These are phyloP conservation scores for Periconia sp. DNA, from an alignment of 2,329 filamentous ascomycete species.

Conservation along the genomic window DNA sequence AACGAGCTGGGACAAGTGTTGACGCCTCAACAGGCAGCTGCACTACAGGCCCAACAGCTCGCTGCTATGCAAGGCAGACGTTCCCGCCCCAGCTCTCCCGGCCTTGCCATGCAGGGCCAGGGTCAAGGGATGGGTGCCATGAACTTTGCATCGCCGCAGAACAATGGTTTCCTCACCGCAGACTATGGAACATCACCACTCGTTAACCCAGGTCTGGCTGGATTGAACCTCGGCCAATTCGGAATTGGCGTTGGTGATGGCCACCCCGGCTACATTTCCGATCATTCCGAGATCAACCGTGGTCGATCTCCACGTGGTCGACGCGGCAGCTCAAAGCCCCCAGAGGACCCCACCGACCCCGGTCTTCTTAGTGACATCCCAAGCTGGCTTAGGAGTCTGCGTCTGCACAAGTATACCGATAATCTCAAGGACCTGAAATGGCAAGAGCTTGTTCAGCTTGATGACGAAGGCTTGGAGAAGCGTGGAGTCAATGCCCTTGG, in stretches of 20 bases:
- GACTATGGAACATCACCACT: conserved; percentile 78
- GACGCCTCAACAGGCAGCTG: conserved; percentile 62
- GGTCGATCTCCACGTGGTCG: conserved; percentile 91
- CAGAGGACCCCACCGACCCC: conserved; percentile 94
- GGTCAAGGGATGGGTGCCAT: conserved; percentile 63
- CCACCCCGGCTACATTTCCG: conserved; percentile 76
- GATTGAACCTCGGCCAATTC: conserved; percentile 75
- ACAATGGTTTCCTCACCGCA: conserved; percentile 90
- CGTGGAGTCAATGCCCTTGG: conserved; percentile 94
- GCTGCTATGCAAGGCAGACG: conserved; percentile 79
- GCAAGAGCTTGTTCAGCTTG: conserved; percentile 88
- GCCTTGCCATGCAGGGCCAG: conserved; percentile 74
- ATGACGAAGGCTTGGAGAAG: conserved; percentile 91
- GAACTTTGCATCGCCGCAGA: conserved; percentile 85
- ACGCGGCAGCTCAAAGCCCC: conserved; percentile 93
- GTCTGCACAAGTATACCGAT: conserved; percentile 98
- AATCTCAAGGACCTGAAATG: conserved; percentile 97
- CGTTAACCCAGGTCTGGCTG: conserved; percentile 73
- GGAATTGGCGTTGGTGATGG: conserved; percentile 62
- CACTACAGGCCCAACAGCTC: conserved; percentile 75
- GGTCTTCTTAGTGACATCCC: conserved; percentile 92
- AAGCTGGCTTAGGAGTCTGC: conserved; percentile 90
- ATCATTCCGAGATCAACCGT: conserved; percentile 88
- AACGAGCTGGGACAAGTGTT: conserved; percentile 91
- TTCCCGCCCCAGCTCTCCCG: conserved; percentile 88